These are phyloP conservation scores for Iris macrosiphon DNA, from an alignment of 106 monocot genomes.

Conservation along the genomic window DNA sequence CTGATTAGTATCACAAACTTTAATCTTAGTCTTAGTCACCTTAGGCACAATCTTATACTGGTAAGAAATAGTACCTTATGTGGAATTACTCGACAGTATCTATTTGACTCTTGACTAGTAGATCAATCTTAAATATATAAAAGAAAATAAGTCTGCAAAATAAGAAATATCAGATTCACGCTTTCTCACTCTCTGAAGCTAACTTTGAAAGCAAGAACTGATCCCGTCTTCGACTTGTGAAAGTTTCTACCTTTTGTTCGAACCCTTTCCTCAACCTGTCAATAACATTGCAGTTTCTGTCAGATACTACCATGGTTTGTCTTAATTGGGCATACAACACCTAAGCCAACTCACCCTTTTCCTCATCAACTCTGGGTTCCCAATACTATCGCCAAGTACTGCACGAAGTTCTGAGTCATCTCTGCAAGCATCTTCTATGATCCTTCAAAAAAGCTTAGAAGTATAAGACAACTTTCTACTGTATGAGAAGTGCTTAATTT, in stretches of 20 bases:
- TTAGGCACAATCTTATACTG: no score
- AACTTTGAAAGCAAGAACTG: constrained; percentile 93
- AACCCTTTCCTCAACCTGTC: constrained; percentile 85
- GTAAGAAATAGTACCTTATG: no score
- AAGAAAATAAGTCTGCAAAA: background rate
- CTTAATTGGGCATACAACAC: no score
- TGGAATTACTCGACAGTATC: no score
- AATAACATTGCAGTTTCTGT: constrained; percentile 4
- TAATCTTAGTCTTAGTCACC: no score
- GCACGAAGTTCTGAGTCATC: constrained; percentile 86
- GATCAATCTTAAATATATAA: background rate
- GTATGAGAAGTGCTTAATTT: background rate
- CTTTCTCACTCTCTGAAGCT: constrained; percentile 93
- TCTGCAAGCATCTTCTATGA: constrained; percentile 88
- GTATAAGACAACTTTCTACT: background rate
- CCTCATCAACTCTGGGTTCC: constrained; percentile 93
- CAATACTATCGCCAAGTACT: constrained; percentile 90
- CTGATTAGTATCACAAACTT: no score
- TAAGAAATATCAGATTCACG: background rate
- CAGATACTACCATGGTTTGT: no score
- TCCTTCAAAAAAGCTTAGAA: constrained; percentile 23
- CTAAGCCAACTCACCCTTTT: constrained; percentile 47
- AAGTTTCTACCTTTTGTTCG: constrained; percentile 84
- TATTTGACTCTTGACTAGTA: no score
- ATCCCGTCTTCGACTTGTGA: constrained; percentile 81